These are phyloP conservation scores for Pulveroboletus sp. DNA, from an alignment of 768 basidiomycete species.

Conservation along the genomic window DNA sequence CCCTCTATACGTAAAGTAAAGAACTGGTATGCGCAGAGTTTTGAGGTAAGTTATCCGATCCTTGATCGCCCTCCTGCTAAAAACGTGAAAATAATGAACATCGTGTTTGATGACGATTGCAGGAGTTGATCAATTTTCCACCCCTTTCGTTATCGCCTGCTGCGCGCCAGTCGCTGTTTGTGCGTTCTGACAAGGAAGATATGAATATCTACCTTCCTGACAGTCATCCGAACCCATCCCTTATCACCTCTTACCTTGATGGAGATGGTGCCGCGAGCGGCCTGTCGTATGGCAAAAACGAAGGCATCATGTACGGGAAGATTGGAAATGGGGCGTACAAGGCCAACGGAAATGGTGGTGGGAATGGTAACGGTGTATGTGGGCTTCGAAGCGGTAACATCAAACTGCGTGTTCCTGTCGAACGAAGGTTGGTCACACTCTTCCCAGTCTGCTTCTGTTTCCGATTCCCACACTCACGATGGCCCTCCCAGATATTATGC, in stretches of 20 bases:
- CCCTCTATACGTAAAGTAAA: constrained; percentile 91
- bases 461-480: constrained; percentile 5
- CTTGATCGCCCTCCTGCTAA: background rate
- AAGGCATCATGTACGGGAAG: constrained; percentile 7
- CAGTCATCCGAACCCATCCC: constrained; percentile 77
- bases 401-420: constrained; percentile 79
- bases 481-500: constrained; percentile 73
- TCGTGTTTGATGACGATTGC: background rate
- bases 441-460: background rate
- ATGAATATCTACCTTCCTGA: constrained; percentile 55
- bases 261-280: constrained; percentile 30
- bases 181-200: constrained; percentile 35
- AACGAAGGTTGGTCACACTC: constrained; percentile 57
- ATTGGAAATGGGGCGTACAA: constrained; percentile 11
- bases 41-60: constrained; percentile 64
- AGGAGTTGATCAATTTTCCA: constrained; percentile 92
- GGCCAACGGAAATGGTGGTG: constrained; percentile 23
- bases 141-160: constrained; percentile 63
- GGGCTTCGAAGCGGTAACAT: constrained; percentile 51
- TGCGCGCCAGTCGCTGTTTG: constrained; percentile 64
- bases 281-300: constrained; percentile 3
- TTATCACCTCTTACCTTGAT: constrained; percentile 34
- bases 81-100: background rate
- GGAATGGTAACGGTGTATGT: constrained; percentile 27
- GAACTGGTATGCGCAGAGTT: constrained; percentile 99